Evolutionary conservation across 345 rosid species (phyloP).

Genomic region (Bruguiera parviflora): DNA sequence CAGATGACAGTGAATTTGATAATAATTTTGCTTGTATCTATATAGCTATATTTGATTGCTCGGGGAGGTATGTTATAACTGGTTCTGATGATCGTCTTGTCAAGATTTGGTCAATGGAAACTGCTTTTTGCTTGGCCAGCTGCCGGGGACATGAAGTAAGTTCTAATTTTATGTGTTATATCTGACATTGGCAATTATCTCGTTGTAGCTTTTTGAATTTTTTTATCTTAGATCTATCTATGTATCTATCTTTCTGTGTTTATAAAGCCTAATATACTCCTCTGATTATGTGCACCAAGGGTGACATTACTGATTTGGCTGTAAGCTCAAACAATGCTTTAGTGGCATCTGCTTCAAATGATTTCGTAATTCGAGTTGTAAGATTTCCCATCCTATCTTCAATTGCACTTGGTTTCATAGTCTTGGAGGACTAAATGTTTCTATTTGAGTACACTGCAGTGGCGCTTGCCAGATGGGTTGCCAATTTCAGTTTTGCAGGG

Average conservation of each 20-base stretch:
- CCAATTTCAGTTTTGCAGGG: slow-evolving; percentile 95
- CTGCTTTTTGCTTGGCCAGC: slow-evolving; percentile 97
- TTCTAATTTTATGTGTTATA: slow-evolving; percentile 13
- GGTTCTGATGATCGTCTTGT: slow-evolving; percentile 99
- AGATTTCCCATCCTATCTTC: slow-evolving; percentile 31
- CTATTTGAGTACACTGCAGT: slow-evolving; percentile 41
- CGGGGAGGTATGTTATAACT: slow-evolving; percentile 90
- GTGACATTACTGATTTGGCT: slow-evolving; percentile 99
- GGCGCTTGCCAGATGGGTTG: slow-evolving; percentile 97
- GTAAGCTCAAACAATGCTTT: slow-evolving; percentile 88
- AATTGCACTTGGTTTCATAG: slow-evolving; percentile 11
- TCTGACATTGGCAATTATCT: not conserved
- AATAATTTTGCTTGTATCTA: slow-evolving; percentile 15
- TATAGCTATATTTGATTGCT: slow-evolving; percentile 94
- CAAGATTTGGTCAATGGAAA: slow-evolving; percentile 99
- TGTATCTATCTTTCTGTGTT: not conserved
- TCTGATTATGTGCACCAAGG: slow-evolving; percentile 48
- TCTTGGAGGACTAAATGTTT: slow-evolving; percentile 14
- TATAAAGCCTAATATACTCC: not conserved
- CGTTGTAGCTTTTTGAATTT: not conserved
- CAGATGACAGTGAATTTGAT: not conserved
- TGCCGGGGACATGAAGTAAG: slow-evolving; percentile 99
- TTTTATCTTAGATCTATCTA: slow-evolving; percentile 14
- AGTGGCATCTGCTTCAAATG: slow-evolving; percentile 97
- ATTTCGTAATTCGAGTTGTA: slow-evolving; percentile 89